A percentile compares a stretch with the other conserved stretches of the same genome.
Evolutionary conservation across 371 early-diverging fungal species (phyloP).

Genomic region (Coemansia sp.): DNA sequence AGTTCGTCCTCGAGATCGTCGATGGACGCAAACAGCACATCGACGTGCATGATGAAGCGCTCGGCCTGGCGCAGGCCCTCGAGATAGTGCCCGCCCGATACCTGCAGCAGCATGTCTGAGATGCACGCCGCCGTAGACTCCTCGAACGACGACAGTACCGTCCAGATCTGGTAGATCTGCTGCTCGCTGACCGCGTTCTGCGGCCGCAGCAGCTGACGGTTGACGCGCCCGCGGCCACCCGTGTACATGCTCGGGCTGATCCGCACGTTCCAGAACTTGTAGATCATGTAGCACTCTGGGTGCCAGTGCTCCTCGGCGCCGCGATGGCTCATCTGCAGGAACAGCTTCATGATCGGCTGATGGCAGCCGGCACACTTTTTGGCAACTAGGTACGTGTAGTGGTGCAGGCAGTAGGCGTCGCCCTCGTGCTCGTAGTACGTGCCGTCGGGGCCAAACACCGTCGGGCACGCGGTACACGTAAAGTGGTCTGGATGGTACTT

Average conservation of each 20-base stretch:
- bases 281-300: slow-evolving; percentile 98
- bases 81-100: slow-evolving; percentile 78
- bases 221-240: slow-evolving; percentile 44
- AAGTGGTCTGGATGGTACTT: slow-evolving; percentile 97
- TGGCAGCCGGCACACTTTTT: slow-evolving; percentile 92
- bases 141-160: slow-evolving; percentile 92
- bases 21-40: slow-evolving; percentile 87
- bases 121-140: slow-evolving; percentile 97
- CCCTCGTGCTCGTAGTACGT: slow-evolving; percentile 91
- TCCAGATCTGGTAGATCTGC: slow-evolving; percentile 89
- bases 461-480: slow-evolving; percentile 88
- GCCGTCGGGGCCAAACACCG: slow-evolving; percentile 91
- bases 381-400: slow-evolving; percentile 82
- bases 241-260: slow-evolving; percentile 49
- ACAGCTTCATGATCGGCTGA: slow-evolving; percentile 89
- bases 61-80: slow-evolving; percentile 89
- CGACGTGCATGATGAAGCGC: slow-evolving; percentile 90
- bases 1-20: slow-evolving; percentile 76
- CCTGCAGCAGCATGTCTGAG: slow-evolving; percentile 92
- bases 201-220: slow-evolving; percentile 45
- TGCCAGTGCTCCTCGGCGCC: slow-evolving; percentile 82
- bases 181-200: slow-evolving; percentile 64
- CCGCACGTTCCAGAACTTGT: slow-evolving; percentile 62
- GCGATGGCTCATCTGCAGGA: slow-evolving; percentile 77
- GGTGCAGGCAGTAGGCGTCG: slow-evolving; percentile 84